phyloP scores from a whole-genome alignment of 1,284 basidiomycete species.

The Cutaneotrichosporon daszewskae region DNA sequence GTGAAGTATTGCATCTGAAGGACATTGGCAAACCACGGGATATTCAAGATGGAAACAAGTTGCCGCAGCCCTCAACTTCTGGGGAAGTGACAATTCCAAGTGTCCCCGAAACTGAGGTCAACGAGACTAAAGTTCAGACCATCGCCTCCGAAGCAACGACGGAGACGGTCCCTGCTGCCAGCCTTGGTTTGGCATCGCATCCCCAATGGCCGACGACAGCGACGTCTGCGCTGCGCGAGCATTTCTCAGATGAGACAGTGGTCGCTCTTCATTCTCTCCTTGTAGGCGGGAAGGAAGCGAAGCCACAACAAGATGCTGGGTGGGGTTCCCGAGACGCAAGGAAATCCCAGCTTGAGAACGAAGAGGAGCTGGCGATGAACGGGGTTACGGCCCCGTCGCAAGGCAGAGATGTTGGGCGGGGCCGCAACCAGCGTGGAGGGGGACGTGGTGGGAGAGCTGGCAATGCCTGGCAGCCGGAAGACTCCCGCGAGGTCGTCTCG shows the following conservation, averaged over 20 bases:
- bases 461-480: conserved; percentile 44
- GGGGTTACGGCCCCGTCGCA: conserved; percentile 7
- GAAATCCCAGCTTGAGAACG: conserved; percentile 41
- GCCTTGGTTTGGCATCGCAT: no score
- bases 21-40: conserved; percentile 56
- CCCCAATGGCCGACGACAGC: conserved; percentile 63
- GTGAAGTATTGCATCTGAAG: conserved; percentile 70
- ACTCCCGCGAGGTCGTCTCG: conserved; percentile 68
- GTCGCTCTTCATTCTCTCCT: conserved; percentile 64
- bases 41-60: no score
- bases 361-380: conserved; percentile 33
- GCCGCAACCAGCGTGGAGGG: conserved; percentile 27
- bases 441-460: conserved; percentile 14
- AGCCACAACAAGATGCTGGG: conserved; percentile 51
- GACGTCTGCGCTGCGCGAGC: conserved; percentile 55
- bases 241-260: conserved; percentile 60
- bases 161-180: no score
- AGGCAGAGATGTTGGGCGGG: conserved; percentile 4
- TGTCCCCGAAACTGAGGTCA: no score
- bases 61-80: no score
- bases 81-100: no score
- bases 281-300: conserved; percentile 70
- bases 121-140: no score
- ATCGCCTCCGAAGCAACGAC: no score
- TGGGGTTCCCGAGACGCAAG: conserved; percentile 34